Base-by-base conservation (phyloP, 2,329 filamentous ascomycete genomes). In the Boeremia exigua region DNA sequence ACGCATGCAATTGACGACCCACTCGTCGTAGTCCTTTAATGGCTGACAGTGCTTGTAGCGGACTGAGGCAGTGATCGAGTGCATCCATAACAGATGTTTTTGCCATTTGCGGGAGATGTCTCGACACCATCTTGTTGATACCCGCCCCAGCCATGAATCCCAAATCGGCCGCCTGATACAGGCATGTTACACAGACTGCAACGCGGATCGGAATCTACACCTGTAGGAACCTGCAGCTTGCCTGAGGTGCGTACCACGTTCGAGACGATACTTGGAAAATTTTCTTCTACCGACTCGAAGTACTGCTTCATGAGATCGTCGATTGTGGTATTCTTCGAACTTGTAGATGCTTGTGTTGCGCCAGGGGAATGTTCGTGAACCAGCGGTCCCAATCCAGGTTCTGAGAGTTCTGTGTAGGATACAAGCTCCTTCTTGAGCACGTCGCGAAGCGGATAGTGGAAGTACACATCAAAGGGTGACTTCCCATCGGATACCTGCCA, bases 211-310 rank as follows among this genome's bases (percentile, higher is more conserved):
- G 54, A 58, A 10, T 51, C 42, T 6, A 63, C 46, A 1, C 65
- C 65, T 19, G 78, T 65, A 0, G 79, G 72, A 25, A 85, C 77
- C 40, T 87, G 80, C 36, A 98, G 81, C 76, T 96, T 96, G 47
- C 87, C 88, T n/a, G 90, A 88, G 30, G 94, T 99, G 59, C 92
- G 86, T 5, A 97, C 94, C 9, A 99, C 95, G 72, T 99, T 99
- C 29, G 93, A 89, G 63, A 99, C 93, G 52, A 98, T 92, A 51
- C 90, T 91, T 3, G 93, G 91, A 69, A 96, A 97, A 56, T 89
- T 89, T 62, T 86, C 85, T 72, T 96, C 93, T 14, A 96, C 91
- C 36, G 87, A 88, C 62, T 86, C 85, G 69, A 99, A 96, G 74
- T 97, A 99, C 54, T 92, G 88, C 54, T 83, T 79, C 88, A 98